Percentiles rank a stretch among this genome's conserved stretches.
Evolutionary conservation across 2,329 filamentous ascomycete species (phyloP).

Genomic region (Dendrostoma leiphaemia): DNA sequence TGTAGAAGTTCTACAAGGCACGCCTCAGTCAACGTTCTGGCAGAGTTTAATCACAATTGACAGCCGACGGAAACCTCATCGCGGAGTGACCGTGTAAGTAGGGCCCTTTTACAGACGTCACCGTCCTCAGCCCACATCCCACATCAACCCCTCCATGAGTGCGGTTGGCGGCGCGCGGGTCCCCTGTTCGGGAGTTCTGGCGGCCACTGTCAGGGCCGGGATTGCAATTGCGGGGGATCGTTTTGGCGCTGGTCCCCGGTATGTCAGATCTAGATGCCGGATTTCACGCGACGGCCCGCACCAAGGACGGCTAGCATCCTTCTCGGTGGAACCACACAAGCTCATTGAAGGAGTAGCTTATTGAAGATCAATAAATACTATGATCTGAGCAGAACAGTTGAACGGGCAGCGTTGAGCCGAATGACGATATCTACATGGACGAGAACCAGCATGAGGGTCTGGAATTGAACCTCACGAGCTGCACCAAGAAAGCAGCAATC

Average conservation of each 20-base stretch:
- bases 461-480: too few relatives aligned
- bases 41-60: not conserved
- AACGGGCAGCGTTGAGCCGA: too few relatives aligned
- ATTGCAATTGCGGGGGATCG: slow-evolving; percentile 15
- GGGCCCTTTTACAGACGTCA: not conserved
- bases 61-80: not conserved
- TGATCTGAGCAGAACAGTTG: too few relatives aligned
- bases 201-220: not conserved
- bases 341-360: too few relatives aligned
- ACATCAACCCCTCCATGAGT: slow-evolving; percentile 9
- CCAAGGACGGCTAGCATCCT: too few relatives aligned
- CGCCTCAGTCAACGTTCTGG: not conserved
- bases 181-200: slow-evolving; percentile 11
- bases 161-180: too few relatives aligned
- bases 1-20: too few relatives aligned
- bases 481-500: not conserved
- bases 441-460: too few relatives aligned
- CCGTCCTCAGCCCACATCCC: not conserved
- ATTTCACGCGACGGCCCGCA: too few relatives aligned
- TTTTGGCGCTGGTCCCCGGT: not conserved
- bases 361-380: too few relatives aligned
- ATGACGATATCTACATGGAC: too few relatives aligned
- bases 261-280: not conserved
- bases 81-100: not conserved
- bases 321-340: not conserved